Base-by-base conservation (phyloP, 2,329 filamentous ascomycete genomes). In the Botryotinia calthae region DNA sequence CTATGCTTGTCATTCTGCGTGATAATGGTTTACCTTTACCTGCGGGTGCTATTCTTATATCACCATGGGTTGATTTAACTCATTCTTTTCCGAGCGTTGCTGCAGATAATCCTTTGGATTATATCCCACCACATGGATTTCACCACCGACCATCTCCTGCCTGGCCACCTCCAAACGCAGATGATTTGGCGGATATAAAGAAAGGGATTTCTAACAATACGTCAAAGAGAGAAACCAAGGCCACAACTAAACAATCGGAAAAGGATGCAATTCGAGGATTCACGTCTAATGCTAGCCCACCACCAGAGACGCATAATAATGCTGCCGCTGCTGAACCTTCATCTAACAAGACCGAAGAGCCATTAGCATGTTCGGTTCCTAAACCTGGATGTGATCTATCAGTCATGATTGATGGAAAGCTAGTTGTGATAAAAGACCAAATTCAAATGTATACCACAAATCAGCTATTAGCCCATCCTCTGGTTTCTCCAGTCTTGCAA, bases 11-110 rank as follows among this genome's bases (percentile, higher is more conserved):
- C 44, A 88, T 90, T 2, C 82, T 98, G 74, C 90, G 96, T 75
- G 95, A 98, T 79, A 91, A 92, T 80, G 91, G 90, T 0, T 85
- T 97, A 22, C 92, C 95, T 9, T 82, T 98, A 40, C 96, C 96
- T 0, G 95, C 96, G 2, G 96, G 96, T 1, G 95, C 92, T 7
- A 90, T 98, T 62, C 85, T 98, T 58, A 93, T 98, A 69, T 97
- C 94, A 67, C 96, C 96, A 0, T 99, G 96, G 96, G 94, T 95
- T 14, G 96, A 99, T 81, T 84, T 98, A 70, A 97, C 94, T 0
- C 95, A 98, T 81, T 98, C 95, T 0, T 98, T 98, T 76, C 96
- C 96, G 0, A 98, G 95, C 76, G 87, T 97, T n/a, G 87, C 89
- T 2, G 88, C 86, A 8, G 89, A 94, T 58, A 90, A 88, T 67